Base-by-base conservation (phyloP, 805 yeast species). In the Danielozyma ontarioensis region DNA sequence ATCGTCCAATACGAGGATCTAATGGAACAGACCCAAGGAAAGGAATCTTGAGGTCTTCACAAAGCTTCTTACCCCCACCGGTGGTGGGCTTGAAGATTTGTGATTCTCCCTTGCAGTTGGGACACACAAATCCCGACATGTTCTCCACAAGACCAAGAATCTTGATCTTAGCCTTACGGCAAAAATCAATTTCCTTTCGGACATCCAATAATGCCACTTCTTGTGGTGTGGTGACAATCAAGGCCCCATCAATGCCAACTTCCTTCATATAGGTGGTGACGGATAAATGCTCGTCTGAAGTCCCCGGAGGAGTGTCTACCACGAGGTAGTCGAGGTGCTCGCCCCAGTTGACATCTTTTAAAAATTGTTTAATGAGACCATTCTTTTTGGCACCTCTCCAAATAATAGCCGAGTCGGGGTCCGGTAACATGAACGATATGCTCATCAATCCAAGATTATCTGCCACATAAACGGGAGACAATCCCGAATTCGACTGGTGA, bases 51-150 rank as follows among this genome's bases (percentile, higher is more conserved):
- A 85, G 55, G 39, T 93, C 99, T 45, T 80, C 62, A 35, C 97
- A 93, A 28, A 93, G 63, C 19, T 78, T 77, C 47, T 76, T 72
- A 6, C 97, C 99, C 14, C 99, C 99, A 12, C 98, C 98, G 0
- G 98, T 93, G 2, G 98, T 93, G 12, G 98, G 86, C 40, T 82
- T 80, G 61, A 93, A 93, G 4, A 93, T 89, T 50, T 80, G 78
- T 0, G 95, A 84, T 59, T 89, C 85, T 6, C 93, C 93, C 41
- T 84, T 76, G 60, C 99, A 93, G 50, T 70, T 78, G 3, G 98
- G 98, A 56, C 99, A 93, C 12, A 93, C 97, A 62, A 93, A 93
- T 2, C 98, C 99, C 6, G 96, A 78, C 99, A 93, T 93, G 57
- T 93, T 93, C 55, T 93, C 99, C 13, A 93, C 97, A 11, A 93